These are phyloP conservation scores for Plasmodium blacklocki DNA, from an alignment of 169 alveolate species.

Conservation along the genomic window DNA sequence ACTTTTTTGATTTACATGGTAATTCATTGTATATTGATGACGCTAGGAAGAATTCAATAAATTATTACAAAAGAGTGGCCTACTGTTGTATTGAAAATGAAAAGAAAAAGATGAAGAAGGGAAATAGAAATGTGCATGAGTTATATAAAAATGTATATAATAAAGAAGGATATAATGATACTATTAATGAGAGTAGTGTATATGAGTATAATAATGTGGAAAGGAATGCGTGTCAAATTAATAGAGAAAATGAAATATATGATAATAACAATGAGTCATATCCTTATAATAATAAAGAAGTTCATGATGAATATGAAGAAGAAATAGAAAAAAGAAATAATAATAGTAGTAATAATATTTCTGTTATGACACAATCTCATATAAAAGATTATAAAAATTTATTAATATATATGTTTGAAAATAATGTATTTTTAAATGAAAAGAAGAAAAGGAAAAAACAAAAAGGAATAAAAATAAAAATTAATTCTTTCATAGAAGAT, in stretches of 20 bases:
- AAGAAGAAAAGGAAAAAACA: conserved; percentile 68
- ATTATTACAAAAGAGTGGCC: conserved; percentile 75
- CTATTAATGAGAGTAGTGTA: neutral
- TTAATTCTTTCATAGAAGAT: conserved; percentile 73
- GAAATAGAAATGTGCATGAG: neutral
- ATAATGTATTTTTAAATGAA: conserved; percentile 69
- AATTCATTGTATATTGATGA: conserved; percentile 75
- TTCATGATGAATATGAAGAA: no score
- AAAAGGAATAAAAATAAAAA: conserved; percentile 74
- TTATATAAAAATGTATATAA: neutral
- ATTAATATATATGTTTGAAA: conserved; percentile 58
- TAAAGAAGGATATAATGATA: neutral
- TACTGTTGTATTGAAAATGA: conserved; percentile 74
- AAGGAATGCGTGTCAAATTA: neutral
- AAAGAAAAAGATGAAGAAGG: neutral
- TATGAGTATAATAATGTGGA: neutral
- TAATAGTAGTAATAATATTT: neutral
- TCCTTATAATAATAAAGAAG: neutral
- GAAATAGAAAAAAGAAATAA: no score
- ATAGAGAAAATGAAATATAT: neutral
- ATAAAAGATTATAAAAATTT: conserved; percentile 36
- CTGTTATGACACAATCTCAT: neutral
- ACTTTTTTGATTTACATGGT: conserved; percentile 68
- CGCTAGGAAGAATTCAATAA: conserved; percentile 51
- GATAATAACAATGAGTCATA: neutral